A percentile compares a stretch with the other conserved stretches of the same genome.
These are phyloP conservation scores for Gautieria morchelliformis DNA, from an alignment of 768 basidiomycete species.

Conservation along the genomic window DNA sequence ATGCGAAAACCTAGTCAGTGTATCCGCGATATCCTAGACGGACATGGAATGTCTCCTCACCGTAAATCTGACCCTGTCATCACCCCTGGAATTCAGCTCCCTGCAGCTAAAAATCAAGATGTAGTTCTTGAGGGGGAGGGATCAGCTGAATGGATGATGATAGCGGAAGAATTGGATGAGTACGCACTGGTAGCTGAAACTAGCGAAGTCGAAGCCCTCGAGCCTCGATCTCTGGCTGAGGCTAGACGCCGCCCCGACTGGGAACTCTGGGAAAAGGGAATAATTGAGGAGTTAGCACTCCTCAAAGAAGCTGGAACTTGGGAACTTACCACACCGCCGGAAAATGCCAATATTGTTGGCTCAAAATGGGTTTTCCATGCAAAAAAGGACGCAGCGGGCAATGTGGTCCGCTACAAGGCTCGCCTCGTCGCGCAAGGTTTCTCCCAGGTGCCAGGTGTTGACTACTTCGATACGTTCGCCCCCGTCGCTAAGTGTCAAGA, in stretches of 20 bases:
- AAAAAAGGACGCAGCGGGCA: slow-evolving; percentile 20
- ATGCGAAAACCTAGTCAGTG: slow-evolving; percentile 1
- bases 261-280: slow-evolving; percentile 17
- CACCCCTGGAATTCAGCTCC: too few species aligned
- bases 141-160: background rate
- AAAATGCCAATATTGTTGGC: slow-evolving; percentile 15
- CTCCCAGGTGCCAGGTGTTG: slow-evolving; percentile 29
- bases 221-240: slow-evolving; percentile 12
- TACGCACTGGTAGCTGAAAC: slow-evolving; percentile 9
- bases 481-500: slow-evolving; percentile 9
- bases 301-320: slow-evolving; percentile 14
- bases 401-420: slow-evolving; percentile 24
- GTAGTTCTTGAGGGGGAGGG: background rate
- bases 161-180: background rate
- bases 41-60: too few species aligned
- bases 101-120: too few species aligned
- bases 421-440: slow-evolving; percentile 9
- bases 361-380: slow-evolving; percentile 19
- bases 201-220: slow-evolving; percentile 6
- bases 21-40: background rate
- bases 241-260: slow-evolving; percentile 19
- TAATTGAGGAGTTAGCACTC: slow-evolving; percentile 16
- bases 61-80: too few species aligned
- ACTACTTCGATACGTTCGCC: slow-evolving; percentile 16
- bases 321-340: slow-evolving; percentile 15